Base-by-base conservation (phyloP, 1,139 yeast species). In the Geotrichum phurueaensis region DNA sequence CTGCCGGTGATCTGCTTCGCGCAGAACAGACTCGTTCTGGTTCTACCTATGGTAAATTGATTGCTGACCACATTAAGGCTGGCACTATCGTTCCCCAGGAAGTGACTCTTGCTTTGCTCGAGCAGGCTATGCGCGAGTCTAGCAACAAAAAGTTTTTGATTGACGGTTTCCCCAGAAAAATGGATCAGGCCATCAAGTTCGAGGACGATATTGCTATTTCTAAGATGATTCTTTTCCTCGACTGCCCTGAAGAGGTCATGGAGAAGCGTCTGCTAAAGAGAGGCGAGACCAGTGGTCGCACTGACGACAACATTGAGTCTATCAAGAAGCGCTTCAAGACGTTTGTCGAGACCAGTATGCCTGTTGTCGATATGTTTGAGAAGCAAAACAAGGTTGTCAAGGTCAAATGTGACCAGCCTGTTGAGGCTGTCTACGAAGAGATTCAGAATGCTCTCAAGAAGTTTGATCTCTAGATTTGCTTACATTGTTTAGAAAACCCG, bases 21-120 rank as follows among this genome's bases (percentile, higher is more conserved):
- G 96, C 91, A 12, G 99, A 94, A 74, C 97, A 94, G 74, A 77
- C 79, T 43, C 85, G 97, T 68, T 79, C 81, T 55, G 96, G 90
- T 5, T 89, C 97, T 49, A 78, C 87, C 73, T 89, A 81, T 72
- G 98, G 98, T 60, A 87, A 86, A 63, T 78, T 94, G 70, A 94
- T 94, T 72, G 92, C 89, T 50, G 82, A 84, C 67, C 87, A 85
- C 73, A 92, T 94, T 71, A 86, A 82, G 67, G 96, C 91, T 64
- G 99, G 99, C n/a, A 75, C 81, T 57, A 94, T 94, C 71, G 99
- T 94, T 18, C 99, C 99, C 10, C 97, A 92, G 76, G 97, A 92
- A 72, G 87, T 94, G 58, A 94, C 99, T 1, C 81, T 94, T 68
- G 94, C 91, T 0, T 78, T 94, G 64, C 80, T 94, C 69, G 84